A percentile compares a stretch with the other conserved stretches of the same genome.
phyloP scores from a whole-genome alignment of 768 basidiomycete species.

The Trametes coccinea region DNA sequence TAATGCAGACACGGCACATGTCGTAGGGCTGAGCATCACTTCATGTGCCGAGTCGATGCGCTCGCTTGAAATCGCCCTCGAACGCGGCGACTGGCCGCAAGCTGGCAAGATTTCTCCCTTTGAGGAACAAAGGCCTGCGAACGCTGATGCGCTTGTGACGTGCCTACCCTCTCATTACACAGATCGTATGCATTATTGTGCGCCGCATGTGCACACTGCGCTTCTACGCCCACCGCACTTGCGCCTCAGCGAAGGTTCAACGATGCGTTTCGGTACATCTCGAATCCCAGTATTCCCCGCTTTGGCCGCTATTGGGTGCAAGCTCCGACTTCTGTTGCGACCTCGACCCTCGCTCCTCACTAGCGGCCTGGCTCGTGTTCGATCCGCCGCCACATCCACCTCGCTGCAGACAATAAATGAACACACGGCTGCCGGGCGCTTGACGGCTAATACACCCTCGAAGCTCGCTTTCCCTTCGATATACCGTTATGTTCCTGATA shows the following conservation, averaged over 20 bases:
- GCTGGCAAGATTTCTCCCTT: background rate
- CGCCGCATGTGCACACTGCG: constrained; percentile 2
- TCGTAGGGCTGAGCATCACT: background rate
- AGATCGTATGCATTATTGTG: background rate
- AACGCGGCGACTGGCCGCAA: background rate
- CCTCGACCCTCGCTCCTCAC: background rate
- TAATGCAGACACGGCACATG: background rate
- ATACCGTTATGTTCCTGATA: background rate
- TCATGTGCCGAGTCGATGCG: background rate
- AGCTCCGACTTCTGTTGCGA: background rate
- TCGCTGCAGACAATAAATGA: too few relatives aligned
- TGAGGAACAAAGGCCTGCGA: background rate
- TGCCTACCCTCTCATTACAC: background rate
- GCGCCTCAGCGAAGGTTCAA: constrained; percentile 4
- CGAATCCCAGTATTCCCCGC: background rate
- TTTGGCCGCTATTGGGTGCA: constrained; percentile 3
- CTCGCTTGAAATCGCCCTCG: background rate
- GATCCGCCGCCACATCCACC: background rate
- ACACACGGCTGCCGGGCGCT: too few relatives aligned
- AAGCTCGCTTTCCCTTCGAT: background rate
- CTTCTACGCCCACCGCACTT: background rate
- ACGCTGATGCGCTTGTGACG: constrained; percentile 5
- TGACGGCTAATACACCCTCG: background rate
- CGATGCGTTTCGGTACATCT: constrained; percentile 12
- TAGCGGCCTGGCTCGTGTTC: background rate